A percentile compares a stretch with the other conserved stretches of the same genome.
Evolutionary conservation across 768 basidiomycete species (phyloP).

Genomic region (Ramaria rubella): DNA sequence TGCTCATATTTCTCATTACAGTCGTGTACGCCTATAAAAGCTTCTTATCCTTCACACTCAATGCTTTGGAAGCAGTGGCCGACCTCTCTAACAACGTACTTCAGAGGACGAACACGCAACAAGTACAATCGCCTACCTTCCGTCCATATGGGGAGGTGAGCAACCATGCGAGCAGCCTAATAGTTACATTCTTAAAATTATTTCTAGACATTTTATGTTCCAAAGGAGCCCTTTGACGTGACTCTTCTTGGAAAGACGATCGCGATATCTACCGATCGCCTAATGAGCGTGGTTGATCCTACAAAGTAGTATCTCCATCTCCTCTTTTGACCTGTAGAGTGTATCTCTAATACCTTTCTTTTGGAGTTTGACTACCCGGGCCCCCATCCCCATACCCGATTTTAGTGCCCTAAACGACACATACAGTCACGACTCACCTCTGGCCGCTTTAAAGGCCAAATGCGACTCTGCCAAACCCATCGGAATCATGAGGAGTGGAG

Average conservation of each 20-base stretch:
- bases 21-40: conserved; percentile 66
- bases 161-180: not conserved
- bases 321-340: not conserved
- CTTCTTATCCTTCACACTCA: conserved; percentile 51
- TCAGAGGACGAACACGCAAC: conserved; percentile 16
- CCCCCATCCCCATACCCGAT: conserved; percentile 2
- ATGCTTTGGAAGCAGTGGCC: conserved; percentile 50
- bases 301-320: conserved; percentile 44
- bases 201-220: conserved; percentile 62
- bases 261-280: conserved; percentile 57
- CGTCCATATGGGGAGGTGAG: conserved; percentile 58
- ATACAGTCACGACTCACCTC: conserved; percentile 33
- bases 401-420: conserved; percentile 54
- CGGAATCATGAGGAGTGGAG: conserved; percentile 53
- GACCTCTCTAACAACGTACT: conserved; percentile 28
- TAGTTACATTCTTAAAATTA: not conserved
- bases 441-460: conserved; percentile 49
- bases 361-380: conserved; percentile 35
- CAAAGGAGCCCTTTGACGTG: conserved; percentile 62
- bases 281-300: conserved; percentile 61
- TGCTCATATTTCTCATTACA: conserved; percentile 23
- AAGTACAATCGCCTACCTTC: conserved; percentile 37
- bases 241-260: conserved; percentile 55
- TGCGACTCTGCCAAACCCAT: conserved; percentile 55
- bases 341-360: not conserved